phyloP scores from a whole-genome alignment of 2,329 filamentous ascomycete genomes.

The Stagonosporopsis chrysanthemi region DNA sequence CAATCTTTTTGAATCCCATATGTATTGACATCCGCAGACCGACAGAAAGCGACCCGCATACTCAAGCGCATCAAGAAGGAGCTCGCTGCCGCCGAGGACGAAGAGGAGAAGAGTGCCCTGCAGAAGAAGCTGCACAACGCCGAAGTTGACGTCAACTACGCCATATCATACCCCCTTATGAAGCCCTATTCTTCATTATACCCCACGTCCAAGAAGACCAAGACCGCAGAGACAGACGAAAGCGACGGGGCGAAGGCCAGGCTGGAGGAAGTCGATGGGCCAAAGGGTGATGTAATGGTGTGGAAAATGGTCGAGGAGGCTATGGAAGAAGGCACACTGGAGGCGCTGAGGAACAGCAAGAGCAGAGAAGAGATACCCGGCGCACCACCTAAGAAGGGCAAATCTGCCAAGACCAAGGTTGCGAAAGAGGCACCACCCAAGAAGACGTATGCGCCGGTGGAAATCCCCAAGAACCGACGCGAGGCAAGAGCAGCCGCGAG shows the following conservation, averaged over 20 bases:
- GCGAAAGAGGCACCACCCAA: conserved; percentile 25
- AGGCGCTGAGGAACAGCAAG: conserved; percentile 63
- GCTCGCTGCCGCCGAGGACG: conserved; percentile 59
- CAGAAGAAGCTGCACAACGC: conserved; percentile 69
- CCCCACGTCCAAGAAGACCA: conserved; percentile 38
- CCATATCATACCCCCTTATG: conserved; percentile 73
- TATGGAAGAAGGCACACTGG: conserved; percentile 65
- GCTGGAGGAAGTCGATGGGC: conserved; percentile 46
- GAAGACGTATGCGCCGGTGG: conserved; percentile 23
- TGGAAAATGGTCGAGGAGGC: conserved; percentile 73
- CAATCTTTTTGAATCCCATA: neutral
- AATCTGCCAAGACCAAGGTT: conserved; percentile 20
- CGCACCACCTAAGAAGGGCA: conserved; percentile 33
- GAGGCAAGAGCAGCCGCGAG: conserved; percentile 30
- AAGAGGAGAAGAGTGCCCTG: conserved; percentile 60
- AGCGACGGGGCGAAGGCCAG: conserved; percentile 40
- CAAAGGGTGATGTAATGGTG: conserved; percentile 64
- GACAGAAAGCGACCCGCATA: conserved; percentile 74
- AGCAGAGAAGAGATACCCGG: conserved; percentile 31
- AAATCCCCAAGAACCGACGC: conserved; percentile 24
- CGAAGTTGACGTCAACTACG: conserved; percentile 79
- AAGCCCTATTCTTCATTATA: conserved; percentile 73
- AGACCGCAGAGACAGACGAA: conserved; percentile 31
- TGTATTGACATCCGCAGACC: conserved; percentile 58
- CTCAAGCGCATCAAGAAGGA: conserved; percentile 70